Conservation (phyloP, 1,284 basidiomycete genomes). For the Leccinum pachyderme region DNA sequence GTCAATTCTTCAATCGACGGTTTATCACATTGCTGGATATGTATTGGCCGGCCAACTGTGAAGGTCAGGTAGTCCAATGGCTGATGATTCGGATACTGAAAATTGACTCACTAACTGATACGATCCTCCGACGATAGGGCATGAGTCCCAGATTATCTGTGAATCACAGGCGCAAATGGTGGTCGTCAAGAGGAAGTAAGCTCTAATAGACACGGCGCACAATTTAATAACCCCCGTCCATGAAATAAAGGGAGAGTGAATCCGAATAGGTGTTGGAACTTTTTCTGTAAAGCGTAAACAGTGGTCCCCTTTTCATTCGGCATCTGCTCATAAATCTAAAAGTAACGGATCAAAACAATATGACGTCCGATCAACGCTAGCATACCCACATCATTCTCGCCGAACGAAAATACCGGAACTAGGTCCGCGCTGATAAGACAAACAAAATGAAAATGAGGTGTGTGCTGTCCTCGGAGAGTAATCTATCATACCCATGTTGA, state of each 20-base stretch:
- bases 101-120: slow-evolving; percentile 80
- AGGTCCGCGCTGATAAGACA: slow-evolving; percentile 68
- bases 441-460: slow-evolving; percentile 2
- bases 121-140: slow-evolving; percentile 93
- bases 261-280: slow-evolving; percentile 89
- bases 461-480: background rate
- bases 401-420: slow-evolving; percentile 95
- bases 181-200: background rate
- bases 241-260: slow-evolving; percentile 97
- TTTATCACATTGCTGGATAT: slow-evolving; percentile 73
- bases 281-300: slow-evolving; percentile 84
- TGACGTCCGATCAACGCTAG: background rate
- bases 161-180: background rate
- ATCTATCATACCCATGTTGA: slow-evolving; percentile 70
- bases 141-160: slow-evolving; percentile 86
- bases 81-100: background rate
- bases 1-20: slow-evolving; percentile 82
- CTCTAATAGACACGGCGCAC: slow-evolving; percentile 43
- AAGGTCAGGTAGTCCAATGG: background rate
- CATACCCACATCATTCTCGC: slow-evolving; percentile 91
- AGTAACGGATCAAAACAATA: background rate
- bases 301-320: slow-evolving; percentile 91
- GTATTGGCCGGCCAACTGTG: slow-evolving; percentile 85
- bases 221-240: slow-evolving; percentile 88
- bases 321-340: slow-evolving; percentile 92